A percentile compares a stretch with the other conserved stretches of the same genome.
These are phyloP conservation scores for Erythrobasidium hasegawianum DNA, from an alignment of 1,284 basidiomycete species.

Conservation along the genomic window DNA sequence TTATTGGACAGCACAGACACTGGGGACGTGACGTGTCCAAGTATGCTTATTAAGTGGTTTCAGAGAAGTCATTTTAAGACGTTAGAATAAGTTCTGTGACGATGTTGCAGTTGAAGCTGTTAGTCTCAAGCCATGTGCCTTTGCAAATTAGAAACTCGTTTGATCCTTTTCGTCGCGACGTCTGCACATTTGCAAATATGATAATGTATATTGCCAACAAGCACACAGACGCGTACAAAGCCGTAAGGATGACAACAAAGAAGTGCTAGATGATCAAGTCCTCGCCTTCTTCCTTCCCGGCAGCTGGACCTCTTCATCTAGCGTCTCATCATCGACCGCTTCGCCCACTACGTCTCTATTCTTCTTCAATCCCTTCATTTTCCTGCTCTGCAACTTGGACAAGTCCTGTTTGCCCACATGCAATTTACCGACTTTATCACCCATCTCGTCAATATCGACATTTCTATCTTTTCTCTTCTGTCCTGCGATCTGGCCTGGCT, in stretches of 20 bases:
- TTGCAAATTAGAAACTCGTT: no score
- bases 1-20: conserved; percentile 40
- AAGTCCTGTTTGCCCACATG: conserved; percentile 90
- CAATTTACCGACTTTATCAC: conserved; percentile 83
- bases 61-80: no score
- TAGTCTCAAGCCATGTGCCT: no score
- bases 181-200: no score
- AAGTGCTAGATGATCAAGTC: no score
- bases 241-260: no score
- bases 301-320: conserved; percentile 16
- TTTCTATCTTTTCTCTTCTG: conserved; percentile 83
- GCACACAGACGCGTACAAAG: no score
- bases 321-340: conserved; percentile 8
- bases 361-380: conserved; percentile 80
- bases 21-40: conserved; percentile 36
- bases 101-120: no score
- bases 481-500: conserved; percentile 71
- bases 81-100: no score
- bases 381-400: conserved; percentile 74
- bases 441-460: conserved; percentile 96
- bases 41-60: conserved; percentile 31
- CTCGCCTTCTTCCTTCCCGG: conserved; percentile 7
- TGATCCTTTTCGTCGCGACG: no score
- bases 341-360: conserved; percentile 15
- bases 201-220: no score